These are phyloP conservation scores for Serendipita sp. DNA, from an alignment of 768 basidiomycete species.

Conservation along the genomic window DNA sequence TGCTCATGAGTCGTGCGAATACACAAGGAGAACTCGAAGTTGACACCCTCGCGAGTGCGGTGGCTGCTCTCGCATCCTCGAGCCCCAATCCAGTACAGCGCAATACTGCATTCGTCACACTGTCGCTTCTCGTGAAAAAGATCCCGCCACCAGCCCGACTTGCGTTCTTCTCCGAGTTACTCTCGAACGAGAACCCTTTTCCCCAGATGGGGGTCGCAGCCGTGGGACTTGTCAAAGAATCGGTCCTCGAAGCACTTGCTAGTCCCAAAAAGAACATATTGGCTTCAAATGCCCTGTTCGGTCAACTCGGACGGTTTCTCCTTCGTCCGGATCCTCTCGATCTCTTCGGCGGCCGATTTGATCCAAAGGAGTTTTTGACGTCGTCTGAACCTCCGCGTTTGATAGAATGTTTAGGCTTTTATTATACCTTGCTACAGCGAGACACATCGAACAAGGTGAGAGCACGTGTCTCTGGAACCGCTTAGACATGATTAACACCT, in stretches of 20 bases:
- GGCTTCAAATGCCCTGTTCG: background rate
- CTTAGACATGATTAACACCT: background rate
- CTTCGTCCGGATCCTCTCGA: conserved; percentile 42
- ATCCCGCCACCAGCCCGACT: conserved; percentile 34
- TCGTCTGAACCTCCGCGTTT: conserved; percentile 46
- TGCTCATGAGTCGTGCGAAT: background rate
- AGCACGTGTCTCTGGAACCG: background rate
- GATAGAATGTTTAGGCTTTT: conserved; percentile 48
- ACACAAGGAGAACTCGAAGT: background rate
- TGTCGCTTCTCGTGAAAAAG: conserved; percentile 20
- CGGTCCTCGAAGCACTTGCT: conserved; percentile 36
- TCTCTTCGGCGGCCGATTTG: conserved; percentile 23
- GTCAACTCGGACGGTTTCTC: conserved; percentile 37
- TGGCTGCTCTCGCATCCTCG: conserved; percentile 32
- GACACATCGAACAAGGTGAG: conserved; percentile 42
- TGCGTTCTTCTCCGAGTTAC: conserved; percentile 37
- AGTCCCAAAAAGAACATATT: conserved; percentile 10
- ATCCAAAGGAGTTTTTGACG: conserved; percentile 32
- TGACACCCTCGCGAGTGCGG: background rate
- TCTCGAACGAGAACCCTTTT: conserved; percentile 24
- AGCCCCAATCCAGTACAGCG: conserved; percentile 44
- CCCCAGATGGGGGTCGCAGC: conserved; percentile 57
- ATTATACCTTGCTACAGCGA: conserved; percentile 44
- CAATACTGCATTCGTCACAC: conserved; percentile 40
- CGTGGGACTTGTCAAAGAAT: conserved; percentile 53